Conservation (phyloP, 495 filamentous ascomycete species). For the Aspergillus avenaceus region DNA sequence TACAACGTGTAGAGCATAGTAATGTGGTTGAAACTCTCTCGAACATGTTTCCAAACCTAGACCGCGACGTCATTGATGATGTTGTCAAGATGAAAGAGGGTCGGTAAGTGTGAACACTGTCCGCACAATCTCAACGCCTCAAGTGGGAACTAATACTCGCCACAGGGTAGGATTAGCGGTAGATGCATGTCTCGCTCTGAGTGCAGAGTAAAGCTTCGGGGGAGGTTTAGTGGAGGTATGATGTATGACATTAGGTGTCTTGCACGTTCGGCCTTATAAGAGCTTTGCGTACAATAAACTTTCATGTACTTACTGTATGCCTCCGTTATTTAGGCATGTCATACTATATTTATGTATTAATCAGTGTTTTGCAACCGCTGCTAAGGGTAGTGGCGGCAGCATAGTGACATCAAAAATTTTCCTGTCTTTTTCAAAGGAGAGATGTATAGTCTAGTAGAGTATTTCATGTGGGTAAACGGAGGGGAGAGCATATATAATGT, state of each 20-base stretch:
- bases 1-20: conserved; percentile 80
- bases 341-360: not conserved
- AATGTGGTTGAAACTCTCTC: conserved; percentile 88
- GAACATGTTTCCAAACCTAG: conserved; percentile 90
- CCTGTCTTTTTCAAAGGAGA: no score
- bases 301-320: not conserved
- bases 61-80: conserved; percentile 88
- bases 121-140: not conserved
- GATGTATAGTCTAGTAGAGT: no score
- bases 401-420: no score
- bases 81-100: conserved; percentile 90
- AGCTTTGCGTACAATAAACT: no score
- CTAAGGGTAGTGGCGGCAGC: conserved; percentile 45
- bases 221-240: not conserved
- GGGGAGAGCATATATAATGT: no score
- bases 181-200: conserved; percentile 85
- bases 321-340: not conserved
- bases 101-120: conserved; percentile 53
- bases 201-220: conserved; percentile 42
- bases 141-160: conserved; percentile 15
- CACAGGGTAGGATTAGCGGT: conserved; percentile 81
- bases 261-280: not conserved
- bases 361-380: not conserved
- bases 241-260: not conserved
- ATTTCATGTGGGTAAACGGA: no score